Evolutionary conservation across 495 filamentous ascomycete species (phyloP).

Genomic region (Niebla homalea): DNA sequence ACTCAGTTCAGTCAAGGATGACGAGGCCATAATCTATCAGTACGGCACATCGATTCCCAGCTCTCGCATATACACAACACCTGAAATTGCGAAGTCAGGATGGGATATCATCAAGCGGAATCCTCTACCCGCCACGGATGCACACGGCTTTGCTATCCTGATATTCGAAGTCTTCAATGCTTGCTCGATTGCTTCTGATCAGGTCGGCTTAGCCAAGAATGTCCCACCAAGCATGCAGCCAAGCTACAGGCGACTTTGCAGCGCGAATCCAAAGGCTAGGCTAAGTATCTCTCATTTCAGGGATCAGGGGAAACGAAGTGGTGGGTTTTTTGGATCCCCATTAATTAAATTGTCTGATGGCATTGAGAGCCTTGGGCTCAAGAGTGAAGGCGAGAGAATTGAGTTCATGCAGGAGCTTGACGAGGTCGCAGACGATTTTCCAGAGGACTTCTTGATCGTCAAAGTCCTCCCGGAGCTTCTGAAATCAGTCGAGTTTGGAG

Average conservation of each 20-base stretch:
- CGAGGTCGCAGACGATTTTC: conserved; percentile 78
- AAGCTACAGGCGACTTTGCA: conserved; percentile 75
- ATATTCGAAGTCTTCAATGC: conserved; percentile 91
- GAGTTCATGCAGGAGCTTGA: conserved; percentile 81
- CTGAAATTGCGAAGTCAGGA: conserved; percentile 71
- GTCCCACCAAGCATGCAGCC: conserved; percentile 79
- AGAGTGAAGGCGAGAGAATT: conserved; percentile 69
- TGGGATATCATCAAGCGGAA: conserved; percentile 82
- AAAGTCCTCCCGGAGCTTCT: conserved; percentile 92
- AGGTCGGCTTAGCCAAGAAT: conserved; percentile 70
- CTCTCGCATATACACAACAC: conserved; percentile 64
- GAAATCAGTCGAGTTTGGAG: conserved; percentile 94
- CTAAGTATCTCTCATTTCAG: conserved; percentile 76
- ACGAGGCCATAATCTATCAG: conserved; percentile 80
- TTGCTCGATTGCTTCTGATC: conserved; percentile 52
- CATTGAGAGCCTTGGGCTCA: conserved; percentile 82
- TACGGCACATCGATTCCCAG: conserved; percentile 81
- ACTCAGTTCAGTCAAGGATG: conserved; percentile 87
- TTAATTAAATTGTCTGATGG: conserved; percentile 84
- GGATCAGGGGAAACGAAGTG: conserved; percentile 70
- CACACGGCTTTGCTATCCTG: conserved; percentile 72
- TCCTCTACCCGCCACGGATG: conserved; percentile 68
- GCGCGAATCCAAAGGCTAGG: conserved; percentile 77
- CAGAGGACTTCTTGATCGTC: conserved; percentile 94
- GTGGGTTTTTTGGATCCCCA: conserved; percentile 84